Evolutionary conservation across 768 basidiomycete species (phyloP), one percentile per base, ranked within the genome.

Genomic region (Pulveroboletus sp.): DNA sequence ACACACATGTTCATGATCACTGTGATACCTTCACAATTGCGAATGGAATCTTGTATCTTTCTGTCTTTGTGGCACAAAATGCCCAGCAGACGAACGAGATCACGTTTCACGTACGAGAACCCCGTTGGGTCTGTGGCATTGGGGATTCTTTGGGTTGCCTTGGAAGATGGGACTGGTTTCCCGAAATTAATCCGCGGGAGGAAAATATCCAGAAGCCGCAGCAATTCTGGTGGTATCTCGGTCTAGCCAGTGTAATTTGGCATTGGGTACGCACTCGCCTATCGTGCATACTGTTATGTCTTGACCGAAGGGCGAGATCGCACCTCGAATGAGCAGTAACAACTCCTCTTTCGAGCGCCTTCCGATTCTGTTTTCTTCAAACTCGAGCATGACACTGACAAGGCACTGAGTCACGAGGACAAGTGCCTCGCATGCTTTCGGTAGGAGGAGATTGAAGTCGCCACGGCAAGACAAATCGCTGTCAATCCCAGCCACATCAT

Each of bases 1-100:
- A 90, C 89, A 66, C 92, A 94, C 69, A 94, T 74, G 61, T 87
- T 88, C 80, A 97, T 83, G 16, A 95, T 76, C 39, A 91, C 78
- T 43, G 84, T 77, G 50, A 97, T 81, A 39, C 93, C 93, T 20
- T 80, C 86, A 53, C 76, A 81, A 31, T 67, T 67, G 41, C 93
- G 77, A 34, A 85, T 75, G 9, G 82, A 78, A 66, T 95, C 88
- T 62, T 94, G 93, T 35, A 85, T 81, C 25, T 68, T 72, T 61
- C 68, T 81, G 55, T 76, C 74, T 38, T 76, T 78, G 60, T 88
- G 79, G 44, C 81, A 82, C 12, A 95, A 68, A 40, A 89, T 76
- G 6, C 90, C 91, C n/a, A 95, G 72, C 12, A 95, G 71, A 16
- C 89, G 85, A n/a, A 94, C 88, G 32, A 97, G 76, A 69, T 94